Conservation (phyloP, 1,284 basidiomycete genomes). For the Hymenochaete sp. region DNA sequence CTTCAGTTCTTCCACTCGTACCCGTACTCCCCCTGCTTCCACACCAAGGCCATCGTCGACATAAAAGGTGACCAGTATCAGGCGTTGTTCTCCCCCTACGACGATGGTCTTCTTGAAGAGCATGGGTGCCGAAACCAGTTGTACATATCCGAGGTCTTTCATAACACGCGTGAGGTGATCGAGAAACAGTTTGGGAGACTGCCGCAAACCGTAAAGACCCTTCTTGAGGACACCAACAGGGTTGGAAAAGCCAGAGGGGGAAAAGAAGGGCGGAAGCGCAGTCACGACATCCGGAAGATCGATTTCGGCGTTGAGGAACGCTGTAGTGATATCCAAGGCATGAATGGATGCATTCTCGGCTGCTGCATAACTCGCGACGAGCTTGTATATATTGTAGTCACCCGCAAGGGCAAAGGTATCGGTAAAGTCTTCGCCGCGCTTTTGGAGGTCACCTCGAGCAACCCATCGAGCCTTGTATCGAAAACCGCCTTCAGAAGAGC, state of each 20-base stretch:
- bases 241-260: slow-evolving; percentile 7
- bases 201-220: slow-evolving; percentile 25
- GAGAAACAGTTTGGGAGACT: slow-evolving; percentile 26
- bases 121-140: no score
- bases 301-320: slow-evolving; percentile 19
- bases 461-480: slow-evolving; percentile 5
- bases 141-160: slow-evolving; percentile 17
- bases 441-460: slow-evolving; percentile 1
- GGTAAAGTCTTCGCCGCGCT: background rate
- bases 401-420: slow-evolving; percentile 1
- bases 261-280: slow-evolving; percentile 21
- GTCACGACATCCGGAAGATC: slow-evolving; percentile 23
- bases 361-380: background rate
- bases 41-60: no score
- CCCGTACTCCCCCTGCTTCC: no score
- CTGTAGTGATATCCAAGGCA: slow-evolving; percentile 25
- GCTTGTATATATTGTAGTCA: background rate
- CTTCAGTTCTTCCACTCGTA: no score
- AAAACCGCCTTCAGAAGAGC: no score
- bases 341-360: slow-evolving; percentile 22
- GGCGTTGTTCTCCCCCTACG: no score
- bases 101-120: no score
- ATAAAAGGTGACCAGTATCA: no score
- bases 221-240: slow-evolving; percentile 20
- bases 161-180: slow-evolving; percentile 19